Evolutionary conservation across 805 yeast species (phyloP), one percentile per base, ranked within the genome.

Genomic region (Pichia nanzhaoensis): DNA sequence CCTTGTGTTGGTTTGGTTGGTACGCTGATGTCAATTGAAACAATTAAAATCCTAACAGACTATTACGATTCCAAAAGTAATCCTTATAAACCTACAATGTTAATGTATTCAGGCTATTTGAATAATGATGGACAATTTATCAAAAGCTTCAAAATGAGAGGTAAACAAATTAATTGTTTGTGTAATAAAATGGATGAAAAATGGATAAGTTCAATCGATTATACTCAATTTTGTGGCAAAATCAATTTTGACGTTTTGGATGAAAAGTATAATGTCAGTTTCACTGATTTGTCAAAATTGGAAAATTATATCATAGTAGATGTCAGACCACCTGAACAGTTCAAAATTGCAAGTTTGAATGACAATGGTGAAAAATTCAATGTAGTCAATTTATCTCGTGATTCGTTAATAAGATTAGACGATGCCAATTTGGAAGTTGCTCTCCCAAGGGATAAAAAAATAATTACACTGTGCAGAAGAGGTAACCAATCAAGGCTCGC

Each of bases 1-100:
- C 95, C 98, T 0, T 93, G 90, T n/a, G 95, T 93, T 45, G 99
- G 99, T 0, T 55, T 88, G 1, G 78, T 91, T 59, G 99, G 99
- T 9, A 70, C 80, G 0, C 72, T 85, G 71, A 91, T 93, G 84
- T 95, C 96, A 0, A 65, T 84, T 18, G 99, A 93, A 56, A 73
- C 95, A 0, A 72, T 95, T 21, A 90, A 91, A 59, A 69, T 91
- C 7, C 56, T 87, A 2, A 69, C 82, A 2, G 80, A 74, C 0
- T 67, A 64, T 32, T 84, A 86, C 54, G 63, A 68, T 0, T 30
- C 34, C 1, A 74, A 71, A 0, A 72, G 63, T 28, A 74, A 73
- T 2, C 71, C 66, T 39, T 86, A 85, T 61, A 63, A 69, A 44
- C 95, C 96, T 0, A 83, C 81, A 55, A 66, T 89, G 44, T 64